Conservation (phyloP, 179 eudicot genomes). For the Corrigiola litoralis region DNA sequence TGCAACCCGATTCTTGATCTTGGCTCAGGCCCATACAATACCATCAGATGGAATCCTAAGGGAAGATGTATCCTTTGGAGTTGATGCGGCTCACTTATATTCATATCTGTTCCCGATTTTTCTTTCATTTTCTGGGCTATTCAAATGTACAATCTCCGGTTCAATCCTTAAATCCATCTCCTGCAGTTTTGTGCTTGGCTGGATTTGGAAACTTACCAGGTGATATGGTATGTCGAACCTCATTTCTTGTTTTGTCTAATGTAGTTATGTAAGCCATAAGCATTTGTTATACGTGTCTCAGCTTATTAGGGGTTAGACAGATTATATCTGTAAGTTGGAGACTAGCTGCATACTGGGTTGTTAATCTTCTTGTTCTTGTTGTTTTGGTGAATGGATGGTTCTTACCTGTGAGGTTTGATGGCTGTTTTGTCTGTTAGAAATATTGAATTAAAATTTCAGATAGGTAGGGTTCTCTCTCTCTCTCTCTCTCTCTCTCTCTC, state of each 20-base stretch:
- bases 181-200: conserved; percentile 86
- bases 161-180: conserved; percentile 39
- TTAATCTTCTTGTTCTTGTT: neutral
- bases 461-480: too few relatives aligned
- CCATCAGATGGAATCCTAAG: conserved; percentile 91
- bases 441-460: too few relatives aligned
- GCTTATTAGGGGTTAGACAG: neutral
- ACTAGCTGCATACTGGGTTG: neutral
- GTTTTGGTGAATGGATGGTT: too few relatives aligned
- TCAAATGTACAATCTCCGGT: neutral
- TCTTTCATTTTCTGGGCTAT: neutral
- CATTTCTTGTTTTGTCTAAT: neutral
- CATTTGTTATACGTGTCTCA: neutral
- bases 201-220: conserved; percentile 99
- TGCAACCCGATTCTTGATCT: conserved; percentile 91
- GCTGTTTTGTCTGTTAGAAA: too few relatives aligned
- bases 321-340: neutral
- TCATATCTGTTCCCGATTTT: neutral
- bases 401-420: too few relatives aligned
- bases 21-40: conserved; percentile 94
- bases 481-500: too few relatives aligned
- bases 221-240: conserved; percentile 67
- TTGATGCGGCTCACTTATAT: conserved; percentile 2
- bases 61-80: conserved; percentile 86
- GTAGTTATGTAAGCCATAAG: neutral